Evolutionary conservation across 2,329 filamentous ascomycete species (phyloP), one percentile per base, ranked within the genome.

Genomic region (Colletotrichum acutatum): DNA sequence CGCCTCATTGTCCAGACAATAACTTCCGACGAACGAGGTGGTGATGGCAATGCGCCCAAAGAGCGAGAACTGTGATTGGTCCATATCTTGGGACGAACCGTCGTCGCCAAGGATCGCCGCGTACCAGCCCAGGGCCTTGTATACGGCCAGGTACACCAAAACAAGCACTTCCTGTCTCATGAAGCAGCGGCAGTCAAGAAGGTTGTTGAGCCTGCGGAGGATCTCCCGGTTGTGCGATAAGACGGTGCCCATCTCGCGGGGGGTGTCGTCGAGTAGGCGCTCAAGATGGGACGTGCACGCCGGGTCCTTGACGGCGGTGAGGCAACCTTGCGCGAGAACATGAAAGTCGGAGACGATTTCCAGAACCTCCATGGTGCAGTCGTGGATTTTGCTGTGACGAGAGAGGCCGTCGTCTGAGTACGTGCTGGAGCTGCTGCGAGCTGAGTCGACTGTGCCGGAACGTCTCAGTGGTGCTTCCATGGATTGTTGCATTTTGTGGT

Each of bases 101-200:
- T 67, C 42, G 54, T 67, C 65, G 42, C 28, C 54, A 1, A 67
- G 65, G 5, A 67, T 46, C 2, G 65, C 65, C 1, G 65, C 65
- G 11, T 67, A 67, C 65, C 65, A 67, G 54, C 58, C 65, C 5
- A 67, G 19, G 22, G 42, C 65, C 34, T 67, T 67, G 14, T 58
- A 19, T 9, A 67, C 28, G 14, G 65, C 37, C 42, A 67, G 4
- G 37, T 67, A 67, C 26, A 61, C 46, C 6, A 67, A 26, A 3
- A 67, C 65, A 8, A 67, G 9, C n/a, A 67, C 56, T 42, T 67
- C 65, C 3, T 67, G 65, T 22, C 65, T 42, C 19, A 46, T 61
- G 37, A 58, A 67, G 1, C 65, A 67, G 19, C 56, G 65, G 22
- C 65, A 67, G 6, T 67, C 65, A 0, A 67, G 42, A 2, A 67